Percentiles rank a stretch among this genome's conserved stretches.
phyloP scores from a whole-genome alignment of 176 grass and related monocot species.

The Carex cristatella region DNA sequence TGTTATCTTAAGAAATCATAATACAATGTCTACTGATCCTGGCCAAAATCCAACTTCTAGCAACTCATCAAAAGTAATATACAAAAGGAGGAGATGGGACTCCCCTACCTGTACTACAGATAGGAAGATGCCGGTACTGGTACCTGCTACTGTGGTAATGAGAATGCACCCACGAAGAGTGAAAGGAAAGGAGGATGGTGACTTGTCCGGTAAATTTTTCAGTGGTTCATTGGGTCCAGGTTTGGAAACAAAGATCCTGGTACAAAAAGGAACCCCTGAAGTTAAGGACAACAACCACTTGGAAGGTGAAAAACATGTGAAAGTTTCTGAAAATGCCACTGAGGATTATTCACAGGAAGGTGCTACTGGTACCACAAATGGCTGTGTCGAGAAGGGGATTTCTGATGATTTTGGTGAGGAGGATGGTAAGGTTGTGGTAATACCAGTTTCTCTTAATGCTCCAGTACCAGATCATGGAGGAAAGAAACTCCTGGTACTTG shows the following conservation, averaged over 20 bases:
- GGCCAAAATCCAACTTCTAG: not conserved
- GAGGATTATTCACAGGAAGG: not conserved
- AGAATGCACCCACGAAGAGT: not conserved
- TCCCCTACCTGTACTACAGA: not conserved
- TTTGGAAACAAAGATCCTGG: not conserved
- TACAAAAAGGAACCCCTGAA: conserved; percentile 2
- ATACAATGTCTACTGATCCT: not conserved
- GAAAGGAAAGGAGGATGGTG: conserved; percentile 1
- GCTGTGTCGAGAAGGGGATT: not conserved
- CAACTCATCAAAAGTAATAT: not conserved
- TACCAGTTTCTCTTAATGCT: not conserved
- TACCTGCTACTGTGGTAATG: not conserved
- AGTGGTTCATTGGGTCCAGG: not conserved
- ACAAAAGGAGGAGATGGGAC: not conserved
- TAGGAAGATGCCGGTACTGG: not conserved
- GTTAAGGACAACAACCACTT: not conserved
- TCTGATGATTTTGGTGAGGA: not conserved
- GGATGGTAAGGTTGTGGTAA: not conserved
- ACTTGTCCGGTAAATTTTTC: not conserved
- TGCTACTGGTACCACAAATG: not conserved
- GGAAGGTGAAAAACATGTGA: not conserved
- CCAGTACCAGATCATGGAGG: not conserved
- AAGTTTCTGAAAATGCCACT: not conserved
- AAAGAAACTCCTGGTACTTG: conserved; percentile 90
- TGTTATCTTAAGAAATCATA: conserved; percentile 4